phyloP scores from a whole-genome alignment of 176 grass and related monocot genomes.

The Bonia amplexicaulis region DNA sequence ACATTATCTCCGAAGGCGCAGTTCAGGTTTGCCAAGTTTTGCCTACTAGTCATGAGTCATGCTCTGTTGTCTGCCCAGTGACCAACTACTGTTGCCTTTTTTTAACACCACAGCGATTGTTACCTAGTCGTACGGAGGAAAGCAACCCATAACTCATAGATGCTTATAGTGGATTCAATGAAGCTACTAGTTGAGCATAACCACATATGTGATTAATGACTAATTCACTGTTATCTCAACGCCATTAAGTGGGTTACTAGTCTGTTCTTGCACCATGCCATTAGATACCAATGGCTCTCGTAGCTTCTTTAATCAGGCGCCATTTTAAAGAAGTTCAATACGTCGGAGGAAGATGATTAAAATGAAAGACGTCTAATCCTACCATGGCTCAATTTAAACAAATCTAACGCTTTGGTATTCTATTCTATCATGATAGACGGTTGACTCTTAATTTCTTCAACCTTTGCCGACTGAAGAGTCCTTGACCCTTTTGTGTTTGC shows the following conservation, averaged over 20 bases:
- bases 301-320: not conserved
- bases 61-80: not conserved
- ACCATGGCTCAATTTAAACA: not conserved
- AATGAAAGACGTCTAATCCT: not conserved
- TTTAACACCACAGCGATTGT: not conserved
- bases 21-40: conserved; percentile 53
- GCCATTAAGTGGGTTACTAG: not conserved
- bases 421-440: not conserved
- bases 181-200: conserved; percentile 1
- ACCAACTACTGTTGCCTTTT: not conserved
- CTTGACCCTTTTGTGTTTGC: not conserved
- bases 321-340: not conserved
- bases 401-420: not conserved
- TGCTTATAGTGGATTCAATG: not conserved
- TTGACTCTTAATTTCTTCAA: not conserved
- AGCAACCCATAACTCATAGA: not conserved
- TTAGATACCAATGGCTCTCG: not conserved
- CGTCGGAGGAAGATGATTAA: not conserved
- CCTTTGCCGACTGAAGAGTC: not conserved
- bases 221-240: not conserved
- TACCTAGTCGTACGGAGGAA: not conserved
- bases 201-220: not conserved
- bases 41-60: not conserved
- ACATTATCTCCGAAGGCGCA: conserved; percentile 68
- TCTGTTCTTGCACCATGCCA: not conserved